Evolutionary conservation across 208 protist genomes (phyloP), one percentile per base, ranked within the genome.

Genomic region (Trypanosomatidae sp.): DNA sequence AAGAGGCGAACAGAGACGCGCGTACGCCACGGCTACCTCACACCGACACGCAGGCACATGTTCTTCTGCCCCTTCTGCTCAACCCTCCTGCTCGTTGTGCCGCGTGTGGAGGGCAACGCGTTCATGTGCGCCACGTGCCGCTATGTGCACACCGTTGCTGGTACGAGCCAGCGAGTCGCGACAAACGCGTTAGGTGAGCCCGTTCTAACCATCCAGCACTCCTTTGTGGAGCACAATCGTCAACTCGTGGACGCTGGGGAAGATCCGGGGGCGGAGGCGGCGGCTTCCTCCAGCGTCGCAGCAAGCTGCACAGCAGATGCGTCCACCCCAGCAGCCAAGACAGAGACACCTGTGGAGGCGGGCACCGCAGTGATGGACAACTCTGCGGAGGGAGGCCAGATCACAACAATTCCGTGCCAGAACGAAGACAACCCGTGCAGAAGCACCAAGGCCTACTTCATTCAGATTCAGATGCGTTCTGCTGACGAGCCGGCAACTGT

Each of bases 401-500:
- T 97, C 36, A 97, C 93, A 67, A 95, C 89, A 12, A 86, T 93
- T 41, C 71, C 69, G 2, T 97, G 92, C 69, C 81, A 91, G 72
- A 95, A 95, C 74, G 89, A 94, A 33, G 86, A 90, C 33, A 76
- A 70, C 36, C 49, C 60, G 56, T 99, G 98, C 76, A 82, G 82
- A 25, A 80, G 97, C 60, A 69, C 79, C 17, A 81, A 89, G 67
- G 97, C 98, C 10, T 98, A 91, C 73, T 99, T 95, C 77, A 89
- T 98, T 58, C 97, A 99, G 72, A 86, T 99, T 66, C 99, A 99
- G 83, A 99, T 98, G 75, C 91, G 99, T 41, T 98, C 94, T 17
- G 98, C 98, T 9, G 99, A 99, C 91, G 99, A 99, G 86, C 98
- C 99, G 28, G 94, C 97, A 60, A 99, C 98, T 25, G 98, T 93